Evolutionary conservation across 2,329 filamentous ascomycete genomes (phyloP).

Genomic region (Aspergillus ochraceoroseus): DNA sequence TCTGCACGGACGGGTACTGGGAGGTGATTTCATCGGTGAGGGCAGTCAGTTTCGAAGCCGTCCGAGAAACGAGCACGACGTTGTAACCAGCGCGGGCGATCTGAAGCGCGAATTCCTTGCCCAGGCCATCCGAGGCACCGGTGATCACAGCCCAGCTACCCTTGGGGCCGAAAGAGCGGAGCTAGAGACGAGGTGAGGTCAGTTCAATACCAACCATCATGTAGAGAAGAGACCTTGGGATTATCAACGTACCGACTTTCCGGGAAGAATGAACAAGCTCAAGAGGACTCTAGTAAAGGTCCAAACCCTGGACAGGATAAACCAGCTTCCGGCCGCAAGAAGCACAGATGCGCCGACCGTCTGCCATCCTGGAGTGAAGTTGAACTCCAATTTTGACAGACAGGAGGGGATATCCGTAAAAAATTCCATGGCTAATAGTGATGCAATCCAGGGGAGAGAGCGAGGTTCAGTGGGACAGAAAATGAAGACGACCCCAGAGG

Average conservation of each 20-base stretch:
- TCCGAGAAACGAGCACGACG: conserved; percentile 88
- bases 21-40: conserved; percentile 73
- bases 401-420: conserved; percentile 30
- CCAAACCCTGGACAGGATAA: conserved; percentile 53
- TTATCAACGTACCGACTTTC: conserved; percentile 42
- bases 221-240: background rate
- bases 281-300: conserved; percentile 59
- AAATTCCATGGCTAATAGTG: conserved; percentile 30
- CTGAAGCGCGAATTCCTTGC: conserved; percentile 91
- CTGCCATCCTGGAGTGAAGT: conserved; percentile 36
- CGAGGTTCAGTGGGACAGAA: background rate
- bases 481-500: background rate
- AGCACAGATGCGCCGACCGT: conserved; percentile 35
- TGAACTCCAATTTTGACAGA: conserved; percentile 34
- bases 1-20: conserved; percentile 60
- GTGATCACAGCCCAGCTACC: conserved; percentile 94
- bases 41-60: conserved; percentile 79
- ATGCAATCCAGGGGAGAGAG: background rate
- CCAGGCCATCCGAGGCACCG: conserved; percentile 91
- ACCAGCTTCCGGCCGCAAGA: conserved; percentile 53
- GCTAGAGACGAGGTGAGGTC: conserved; percentile 48
- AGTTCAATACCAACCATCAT: conserved; percentile 9
- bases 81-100: conserved; percentile 91
- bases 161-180: conserved; percentile 82
- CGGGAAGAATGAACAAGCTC: conserved; percentile 62